phyloP scores from a whole-genome alignment of 805 yeast species.

The Metschnikowia reukaufii region DNA sequence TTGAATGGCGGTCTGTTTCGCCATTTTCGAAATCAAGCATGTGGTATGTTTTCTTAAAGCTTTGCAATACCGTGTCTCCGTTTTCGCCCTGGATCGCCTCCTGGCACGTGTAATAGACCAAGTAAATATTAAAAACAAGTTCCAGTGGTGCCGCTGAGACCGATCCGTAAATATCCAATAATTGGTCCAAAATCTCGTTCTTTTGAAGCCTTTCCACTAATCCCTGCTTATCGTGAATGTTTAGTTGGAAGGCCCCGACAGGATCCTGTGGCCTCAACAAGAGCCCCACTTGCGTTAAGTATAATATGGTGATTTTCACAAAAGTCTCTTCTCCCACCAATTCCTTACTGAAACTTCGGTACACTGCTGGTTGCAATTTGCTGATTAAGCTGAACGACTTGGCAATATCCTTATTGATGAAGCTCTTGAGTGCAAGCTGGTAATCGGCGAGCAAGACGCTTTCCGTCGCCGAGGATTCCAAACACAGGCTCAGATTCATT shows the following conservation, averaged over 20 bases:
- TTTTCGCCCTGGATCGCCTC: constrained; percentile 16
- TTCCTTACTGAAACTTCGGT: constrained; percentile 25
- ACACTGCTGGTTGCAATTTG: constrained; percentile 23
- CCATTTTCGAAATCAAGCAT: constrained; percentile 6
- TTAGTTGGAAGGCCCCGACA: constrained; percentile 5
- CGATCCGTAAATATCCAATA: constrained; percentile 23
- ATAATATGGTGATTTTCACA: constrained; percentile 34
- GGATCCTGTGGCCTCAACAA: constrained; percentile 11
- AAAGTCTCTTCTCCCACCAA: constrained; percentile 30
- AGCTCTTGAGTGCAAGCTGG: constrained; percentile 37
- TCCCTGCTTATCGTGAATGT: constrained; percentile 10
- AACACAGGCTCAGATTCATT: not conserved
- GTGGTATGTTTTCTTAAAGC: constrained; percentile 18
- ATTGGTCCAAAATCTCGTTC: constrained; percentile 21
- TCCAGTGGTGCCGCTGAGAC: constrained; percentile 30
- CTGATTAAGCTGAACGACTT: constrained; percentile 31
- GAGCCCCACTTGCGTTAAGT: constrained; percentile 37
- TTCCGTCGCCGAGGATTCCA: constrained; percentile 17
- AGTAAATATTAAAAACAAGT: constrained; percentile 31
- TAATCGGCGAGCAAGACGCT: constrained; percentile 22
- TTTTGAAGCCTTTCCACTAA: constrained; percentile 19
- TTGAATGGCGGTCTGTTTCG: constrained; percentile 19
- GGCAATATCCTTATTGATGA: constrained; percentile 38
- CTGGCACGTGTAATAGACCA: constrained; percentile 31
- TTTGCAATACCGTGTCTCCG: constrained; percentile 9